Evolutionary conservation across 2,329 filamentous ascomycete species (phyloP), one percentile per base, ranked within the genome.

Genomic region (Biscogniauxia sp.): DNA sequence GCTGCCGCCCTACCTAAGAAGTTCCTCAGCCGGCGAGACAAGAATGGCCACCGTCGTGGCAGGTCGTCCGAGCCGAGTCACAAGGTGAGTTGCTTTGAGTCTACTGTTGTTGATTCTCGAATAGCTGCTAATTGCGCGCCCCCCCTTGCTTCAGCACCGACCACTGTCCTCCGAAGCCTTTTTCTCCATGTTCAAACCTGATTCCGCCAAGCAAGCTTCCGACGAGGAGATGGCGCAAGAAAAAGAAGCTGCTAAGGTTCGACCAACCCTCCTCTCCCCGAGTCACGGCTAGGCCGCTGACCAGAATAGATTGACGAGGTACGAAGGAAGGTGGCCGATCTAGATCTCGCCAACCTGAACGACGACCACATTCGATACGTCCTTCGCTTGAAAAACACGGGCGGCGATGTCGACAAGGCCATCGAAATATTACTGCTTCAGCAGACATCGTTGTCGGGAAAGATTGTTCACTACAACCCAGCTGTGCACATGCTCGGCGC

Each of bases 401-500:
- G 86, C 25, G 88, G 90, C 55, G 87, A 96, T 72, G 76, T 86
- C 20, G 87, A 92, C 55, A 89, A 87, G 70, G 90, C 93, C 2
- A 86, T 91, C 68, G 87, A 92, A 56, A 81, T 97, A 62, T 81
- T 97, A 54, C 77, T 90, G 51, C 80, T 97, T 23, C 86, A 96
- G 65, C 88, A 94, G 70, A 88, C 93, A 68, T 91, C 94, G 0
- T 88, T 92, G 49, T 86, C 92, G 28, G 93, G 94, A 17, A 85
- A 91, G 50, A 84, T 98, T 65, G 82, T 87, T 64, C 85, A 87
- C 17, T 96, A 92, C 77, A 83, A 92, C 58, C 86, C 92, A 8
- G 82, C 83, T 57, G 82, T 89, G 7, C 84, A 84, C 59, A 87
- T 98, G 79, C 78, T 92, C 4, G 95, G 95, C 6, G 94, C 95